Base-by-base conservation (phyloP, 1,284 basidiomycete genomes). In the Apiotrichum brassicae region DNA sequence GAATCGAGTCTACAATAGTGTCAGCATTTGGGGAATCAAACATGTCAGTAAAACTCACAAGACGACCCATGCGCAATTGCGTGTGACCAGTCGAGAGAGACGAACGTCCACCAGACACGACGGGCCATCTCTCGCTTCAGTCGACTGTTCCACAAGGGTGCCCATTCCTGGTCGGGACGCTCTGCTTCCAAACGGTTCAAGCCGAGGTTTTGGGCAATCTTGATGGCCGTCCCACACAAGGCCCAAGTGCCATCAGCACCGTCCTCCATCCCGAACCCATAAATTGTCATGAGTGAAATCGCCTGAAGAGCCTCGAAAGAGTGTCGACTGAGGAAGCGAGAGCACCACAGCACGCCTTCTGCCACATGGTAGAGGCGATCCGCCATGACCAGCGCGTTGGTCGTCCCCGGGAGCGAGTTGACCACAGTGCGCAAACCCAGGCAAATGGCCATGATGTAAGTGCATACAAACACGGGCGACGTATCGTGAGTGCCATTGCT, bases 181-280 rank as follows among this genome's bases (percentile, higher is more conserved):
- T 61, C 59, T 1, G 45, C 49, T 16, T 58, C 59, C 18, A 61
- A 51, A 8, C 59, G 52, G 40, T 56, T 54, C n/a, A 61, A 37
- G 6, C 59, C 59, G 12, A 61, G 49, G 36, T 57, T 61, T 37
- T 61, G 59, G 0, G 50, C 59, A 20, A 61, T 56, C 49, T 61
- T 61, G 48, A 61, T 48, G 8, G 59, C 59, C 1, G 53, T 25
- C 11, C 57, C 57, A 24, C 32, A 44, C 16, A 58, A 45, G 1
- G 56, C 49, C 56, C 56, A 58, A 6, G 47, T 54, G 11, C 49
- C 47, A 23, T 58, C 56, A 1, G 53, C 49, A 1, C 53, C 48
- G 30, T 52, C 52, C 30, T 54, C 53, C 30, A 49, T 35, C 2
- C 47, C 56, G 14, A 42, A 58, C 1, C 56, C 56, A 20, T 58